These are phyloP conservation scores for Populus alba DNA, from an alignment of 345 rosid species.

Conservation along the genomic window DNA sequence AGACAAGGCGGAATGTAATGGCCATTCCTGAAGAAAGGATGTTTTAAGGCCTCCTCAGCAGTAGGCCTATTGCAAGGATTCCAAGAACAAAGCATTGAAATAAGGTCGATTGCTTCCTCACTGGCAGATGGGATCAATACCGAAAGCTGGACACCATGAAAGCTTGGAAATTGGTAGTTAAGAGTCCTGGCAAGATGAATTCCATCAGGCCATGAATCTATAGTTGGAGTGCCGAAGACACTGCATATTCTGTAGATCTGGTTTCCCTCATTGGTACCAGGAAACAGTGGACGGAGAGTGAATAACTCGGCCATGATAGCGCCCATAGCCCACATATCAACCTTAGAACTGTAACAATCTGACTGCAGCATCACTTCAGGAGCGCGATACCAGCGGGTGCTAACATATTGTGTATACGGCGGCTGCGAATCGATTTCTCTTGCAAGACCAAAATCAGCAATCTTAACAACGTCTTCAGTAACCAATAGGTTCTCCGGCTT, in stretches of 20 bases:
- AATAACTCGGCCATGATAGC: conserved; percentile 92
- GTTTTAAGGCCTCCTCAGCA: conserved; percentile 86
- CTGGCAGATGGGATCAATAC: conserved; percentile 61
- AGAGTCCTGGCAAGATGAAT: conserved; percentile 68
- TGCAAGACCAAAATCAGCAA: conserved; percentile 98
- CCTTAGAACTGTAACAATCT: conserved; percentile 64
- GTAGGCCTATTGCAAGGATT: conserved; percentile 87
- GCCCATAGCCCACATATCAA: conserved; percentile 99
- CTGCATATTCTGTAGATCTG: conserved; percentile 89
- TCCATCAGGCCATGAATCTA: conserved; percentile 79
- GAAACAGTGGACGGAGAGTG: conserved; percentile 79
- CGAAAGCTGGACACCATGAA: conserved; percentile 50
- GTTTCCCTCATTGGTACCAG: conserved; percentile 92
- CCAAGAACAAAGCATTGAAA: conserved; percentile 87
- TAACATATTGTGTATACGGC: conserved; percentile 85
- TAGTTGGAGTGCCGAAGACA: conserved; percentile 77
- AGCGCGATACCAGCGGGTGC: conserved; percentile 97
- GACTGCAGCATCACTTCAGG: conserved; percentile 95
- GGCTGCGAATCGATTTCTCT: conserved; percentile 82
- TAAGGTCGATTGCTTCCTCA: conserved; percentile 61
- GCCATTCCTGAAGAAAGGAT: conserved; percentile 92
- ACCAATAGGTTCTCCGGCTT: conserved; percentile 94
- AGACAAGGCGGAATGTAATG: conserved; percentile 80
- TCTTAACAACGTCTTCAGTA: conserved; percentile 63
- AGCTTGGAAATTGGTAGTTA: conserved; percentile 79